Base-by-base conservation (phyloP, 1,284 basidiomycete species). In the Boletellus deceptivus region DNA sequence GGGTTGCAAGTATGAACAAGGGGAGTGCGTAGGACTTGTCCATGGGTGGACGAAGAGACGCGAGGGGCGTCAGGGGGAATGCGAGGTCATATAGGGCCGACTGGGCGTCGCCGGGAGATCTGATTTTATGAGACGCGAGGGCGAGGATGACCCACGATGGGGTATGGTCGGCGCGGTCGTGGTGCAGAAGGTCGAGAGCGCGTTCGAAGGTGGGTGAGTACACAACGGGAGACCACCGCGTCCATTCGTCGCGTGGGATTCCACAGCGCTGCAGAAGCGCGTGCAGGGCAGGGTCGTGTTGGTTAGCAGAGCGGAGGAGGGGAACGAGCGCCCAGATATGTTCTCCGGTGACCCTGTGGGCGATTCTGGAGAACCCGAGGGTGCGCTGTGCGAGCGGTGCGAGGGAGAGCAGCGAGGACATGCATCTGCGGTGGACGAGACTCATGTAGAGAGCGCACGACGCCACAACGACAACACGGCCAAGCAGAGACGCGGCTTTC, bases 111-210 rank as follows among this genome's bases (percentile, higher is more conserved):
- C 13, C 24, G 1, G 64, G 41, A 1, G 64, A 62, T n/a, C 63
- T 66, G 8, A 82, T 71, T 60, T 74, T 77, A 48, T 75, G 75
- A n/a, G 66, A 70, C 4, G 78, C 66, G 33, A 84, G 65, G 39
- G 76, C 73, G 18, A 86, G 64, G 6, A 78, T 61, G 16, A 83
- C 65, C 83, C 83, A 87, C 1, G 73, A 54, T 0, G 82, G 81
- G 57, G 50, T 53, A 31, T 29, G 4, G 18, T 48, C 17, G 13
- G 25, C 8, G 4, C 37, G 27, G 1, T 39, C 39, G 18, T 48
- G 46, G 17, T 50, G 52, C 13, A 75, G 40, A 8, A 54, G 35
- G 5, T 53, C 33, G 4, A 75, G 36, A 1, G 75, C 73, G 14
- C 51, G 48, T 11, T 65, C 61, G 11, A 80, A 65, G 29, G 71